These are phyloP conservation scores for Coniella lustricola DNA, from an alignment of 2,329 filamentous ascomycete species.

Conservation along the genomic window DNA sequence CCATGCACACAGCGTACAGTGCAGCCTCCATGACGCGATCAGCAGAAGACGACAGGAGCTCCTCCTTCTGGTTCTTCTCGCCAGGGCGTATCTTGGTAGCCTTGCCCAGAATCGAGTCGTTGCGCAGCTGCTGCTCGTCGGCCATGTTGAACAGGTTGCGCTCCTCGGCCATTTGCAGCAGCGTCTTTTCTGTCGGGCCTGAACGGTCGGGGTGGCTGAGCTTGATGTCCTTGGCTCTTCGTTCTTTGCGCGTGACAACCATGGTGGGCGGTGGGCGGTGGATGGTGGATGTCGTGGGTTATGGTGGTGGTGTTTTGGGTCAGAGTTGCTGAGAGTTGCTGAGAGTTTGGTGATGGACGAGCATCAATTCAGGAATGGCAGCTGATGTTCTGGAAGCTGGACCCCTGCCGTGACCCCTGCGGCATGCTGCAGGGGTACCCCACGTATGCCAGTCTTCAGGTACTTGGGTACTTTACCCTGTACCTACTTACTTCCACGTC, in stretches of 20 bases:
- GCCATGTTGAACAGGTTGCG: slow-evolving; percentile 49
- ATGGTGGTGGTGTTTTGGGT: background rate
- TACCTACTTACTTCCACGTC: too few species aligned
- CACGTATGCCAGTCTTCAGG: too few species aligned
- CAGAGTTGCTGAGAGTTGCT: too few species aligned
- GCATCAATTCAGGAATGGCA: too few species aligned
- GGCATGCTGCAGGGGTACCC: too few species aligned
- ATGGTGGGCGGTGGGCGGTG: slow-evolving; percentile 24
- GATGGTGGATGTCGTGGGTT: background rate
- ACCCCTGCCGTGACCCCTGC: background rate
- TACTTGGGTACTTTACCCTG: too few species aligned
- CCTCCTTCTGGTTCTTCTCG: slow-evolving; percentile 25
- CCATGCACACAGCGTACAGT: slow-evolving; percentile 55
- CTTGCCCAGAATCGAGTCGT: slow-evolving; percentile 24
- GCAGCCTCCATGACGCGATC: slow-evolving; percentile 49
- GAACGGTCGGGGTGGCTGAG: slow-evolving; percentile 64
- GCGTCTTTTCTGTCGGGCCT: slow-evolving; percentile 54
- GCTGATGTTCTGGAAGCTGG: background rate
- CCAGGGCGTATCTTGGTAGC: slow-evolving; percentile 22
- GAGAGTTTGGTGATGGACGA: too few species aligned
- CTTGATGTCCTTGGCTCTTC: slow-evolving; percentile 46
- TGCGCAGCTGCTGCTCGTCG: slow-evolving; percentile 32
- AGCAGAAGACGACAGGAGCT: slow-evolving; percentile 35
- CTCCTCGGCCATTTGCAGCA: slow-evolving; percentile 66
- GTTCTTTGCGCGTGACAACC: slow-evolving; percentile 44